Evolutionary conservation across 225 moss, liverwort and hornwort species (phyloP).

Genomic region (Polytrichum formosum): DNA sequence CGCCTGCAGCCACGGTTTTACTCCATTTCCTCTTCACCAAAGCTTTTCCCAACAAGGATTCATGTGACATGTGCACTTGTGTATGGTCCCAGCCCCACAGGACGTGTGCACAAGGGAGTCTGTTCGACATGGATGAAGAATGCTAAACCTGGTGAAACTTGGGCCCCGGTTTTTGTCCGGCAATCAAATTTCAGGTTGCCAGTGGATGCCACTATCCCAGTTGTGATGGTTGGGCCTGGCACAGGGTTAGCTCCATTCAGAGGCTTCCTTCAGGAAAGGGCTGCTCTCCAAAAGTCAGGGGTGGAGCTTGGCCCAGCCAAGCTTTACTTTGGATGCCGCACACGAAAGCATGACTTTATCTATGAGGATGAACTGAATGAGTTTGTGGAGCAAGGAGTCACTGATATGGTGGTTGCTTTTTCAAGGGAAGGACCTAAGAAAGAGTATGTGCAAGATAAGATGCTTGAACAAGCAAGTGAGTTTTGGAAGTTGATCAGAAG

Average conservation of each 20-base stretch:
- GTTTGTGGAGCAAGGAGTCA: constrained; percentile 52
- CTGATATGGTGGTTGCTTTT: constrained; percentile 68
- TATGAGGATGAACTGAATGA: constrained; percentile 74
- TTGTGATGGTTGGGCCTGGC: constrained; percentile 91
- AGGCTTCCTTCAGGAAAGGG: constrained; percentile 86
- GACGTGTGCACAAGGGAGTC: constrained; percentile 79
- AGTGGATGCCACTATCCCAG: constrained; percentile 45
- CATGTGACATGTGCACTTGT: constrained; percentile 97
- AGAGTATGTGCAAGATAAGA: constrained; percentile 91
- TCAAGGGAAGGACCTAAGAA: constrained; percentile 65
- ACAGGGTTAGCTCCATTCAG: constrained; percentile 96
- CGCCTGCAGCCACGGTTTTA: constrained; percentile 82
- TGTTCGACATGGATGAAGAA: constrained; percentile 97
- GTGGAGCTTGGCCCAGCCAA: constrained; percentile 63
- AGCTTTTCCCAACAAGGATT: constrained; percentile 45
- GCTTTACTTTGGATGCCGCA: constrained; percentile 95
- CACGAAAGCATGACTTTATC: constrained; percentile 71
- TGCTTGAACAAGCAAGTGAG: constrained; percentile 61
- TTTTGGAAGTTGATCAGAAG: constrained; percentile 53
- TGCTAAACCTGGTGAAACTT: constrained; percentile 30
- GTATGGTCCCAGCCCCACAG: constrained; percentile 59
- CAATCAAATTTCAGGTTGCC: constrained; percentile 84
- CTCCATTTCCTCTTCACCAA: constrained; percentile 95
- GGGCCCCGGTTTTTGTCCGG: constrained; percentile 85
- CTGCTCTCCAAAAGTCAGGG: constrained; percentile 48